Evolutionary conservation across 78 protist genomes (phyloP), one percentile per base, ranked within the genome.

Genomic region (Dictyostelium citrinum): DNA sequence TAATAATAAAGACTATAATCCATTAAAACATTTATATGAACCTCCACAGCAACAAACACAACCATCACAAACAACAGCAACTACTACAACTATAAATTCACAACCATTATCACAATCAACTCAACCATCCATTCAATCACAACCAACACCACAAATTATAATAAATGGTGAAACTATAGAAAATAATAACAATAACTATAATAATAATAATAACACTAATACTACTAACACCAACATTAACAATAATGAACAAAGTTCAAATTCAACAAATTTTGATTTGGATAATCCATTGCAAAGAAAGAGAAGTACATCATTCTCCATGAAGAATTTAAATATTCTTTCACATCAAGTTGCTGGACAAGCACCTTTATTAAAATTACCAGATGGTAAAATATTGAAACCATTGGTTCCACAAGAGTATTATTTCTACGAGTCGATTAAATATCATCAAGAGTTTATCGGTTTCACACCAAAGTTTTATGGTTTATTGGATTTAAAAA

Each of bases 341-440:
- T 67, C 79, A 12, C 93, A 88, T 46, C 93, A 88, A 31, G 93
- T 88, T 37, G 93, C 93, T 9, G 93, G 93, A 16, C 93, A 88
- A 67, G 84, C 86, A 41, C 93, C 93, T n/a, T 29, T 88, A 49
- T 67, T 88, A 17, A 88, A 88, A 67, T 29, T 88, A 67, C 93
- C 93, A 49, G 85, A 88, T 67, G 93, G 93, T 7, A 88, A 88
- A 51, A 68, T 88, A 24, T 39, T 88, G 33, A 88, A 88, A 49
- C 93, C 93, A n/a, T 33, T 88, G 71, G 85, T 78, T 9, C 68
- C 93, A 5, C 68, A 67, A 17, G 93, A 88, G 55, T 88, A 88
- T 67, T 84, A 88, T 64, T 88, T 88, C 46, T 88, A 88, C 27
- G 83, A 88, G 68, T 88, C 93, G 55, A 37, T 88, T 5, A 55